Evolutionary conservation across 2,329 filamentous ascomycete species (phyloP).

Genomic region (Myriosclerotinia scirpicola): DNA sequence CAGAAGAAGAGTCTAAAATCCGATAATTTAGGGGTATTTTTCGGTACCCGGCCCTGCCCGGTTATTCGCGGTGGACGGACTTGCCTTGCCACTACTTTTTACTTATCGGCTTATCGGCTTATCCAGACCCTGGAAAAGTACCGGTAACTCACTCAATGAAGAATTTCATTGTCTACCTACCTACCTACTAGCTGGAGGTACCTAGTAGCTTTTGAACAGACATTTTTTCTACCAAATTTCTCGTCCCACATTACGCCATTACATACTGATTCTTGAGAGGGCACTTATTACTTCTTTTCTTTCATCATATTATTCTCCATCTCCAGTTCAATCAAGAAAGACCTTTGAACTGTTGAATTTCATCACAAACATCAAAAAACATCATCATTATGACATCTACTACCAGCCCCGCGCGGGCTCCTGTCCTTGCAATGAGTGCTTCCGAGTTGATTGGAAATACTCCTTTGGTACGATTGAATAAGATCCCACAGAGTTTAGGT

Average conservation of each 20-base stretch:
- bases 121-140: neutral
- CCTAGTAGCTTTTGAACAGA: conserved; percentile 8
- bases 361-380: neutral
- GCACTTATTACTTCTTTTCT: neutral
- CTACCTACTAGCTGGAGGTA: no score
- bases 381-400: conserved; percentile 30
- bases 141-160: neutral
- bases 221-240: conserved; percentile 7
- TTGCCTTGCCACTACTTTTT: neutral
- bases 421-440: conserved; percentile 55
- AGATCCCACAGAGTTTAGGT: conserved; percentile 85
- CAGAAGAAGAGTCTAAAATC: no score
- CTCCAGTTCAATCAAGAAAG: neutral
- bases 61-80: neutral
- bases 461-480: conserved; percentile 91
- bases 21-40: no score
- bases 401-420: conserved; percentile 33
- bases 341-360: neutral
- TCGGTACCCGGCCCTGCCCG: neutral
- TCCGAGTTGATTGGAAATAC: conserved; percentile 93
- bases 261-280: neutral
- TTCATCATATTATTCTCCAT: conserved; percentile 1
- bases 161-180: conserved; percentile 14
- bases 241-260: conserved; percentile 10
- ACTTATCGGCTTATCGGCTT: conserved; percentile 1